Evolutionary conservation across 257 asterid species (phyloP).

Genomic region (Capsicum chinense): DNA sequence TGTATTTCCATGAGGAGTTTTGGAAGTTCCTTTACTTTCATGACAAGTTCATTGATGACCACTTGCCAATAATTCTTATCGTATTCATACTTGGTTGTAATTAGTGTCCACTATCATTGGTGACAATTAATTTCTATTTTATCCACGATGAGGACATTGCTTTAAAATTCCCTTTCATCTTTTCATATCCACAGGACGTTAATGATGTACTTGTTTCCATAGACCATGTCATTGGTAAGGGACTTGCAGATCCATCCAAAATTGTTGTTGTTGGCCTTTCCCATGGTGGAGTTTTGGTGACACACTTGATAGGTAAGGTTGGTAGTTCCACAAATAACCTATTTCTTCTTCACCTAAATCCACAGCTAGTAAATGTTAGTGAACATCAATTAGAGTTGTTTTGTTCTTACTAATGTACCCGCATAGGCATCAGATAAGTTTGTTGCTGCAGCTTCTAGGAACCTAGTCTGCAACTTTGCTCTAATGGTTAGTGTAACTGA

Average conservation of each 20-base stretch:
- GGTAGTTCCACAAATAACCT: neutral
- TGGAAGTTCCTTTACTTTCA: conserved; percentile 68
- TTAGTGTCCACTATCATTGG: too few species aligned
- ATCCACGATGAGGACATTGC: neutral
- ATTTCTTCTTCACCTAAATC: neutral
- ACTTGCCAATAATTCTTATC: conserved; percentile 65
- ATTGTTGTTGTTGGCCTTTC: conserved; percentile 87
- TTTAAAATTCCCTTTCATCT: neutral
- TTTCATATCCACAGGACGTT: conserved; percentile 64
- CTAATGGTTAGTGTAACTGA: conserved; percentile 91
- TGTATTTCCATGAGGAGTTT: conserved; percentile 17
- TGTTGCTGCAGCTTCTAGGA: conserved; percentile 88
- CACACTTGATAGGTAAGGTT: conserved; percentile 97
- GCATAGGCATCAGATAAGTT: conserved; percentile 83
- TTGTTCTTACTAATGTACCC: neutral
- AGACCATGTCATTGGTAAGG: conserved; percentile 60
- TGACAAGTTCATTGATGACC: conserved; percentile 60
- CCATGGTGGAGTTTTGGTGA: conserved; percentile 94
- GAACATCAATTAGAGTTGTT: neutral
- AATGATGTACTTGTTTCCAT: conserved; percentile 77
- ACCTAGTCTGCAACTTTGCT: conserved; percentile 87
- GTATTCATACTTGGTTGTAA: conserved; percentile 62
- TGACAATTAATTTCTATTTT: neutral
- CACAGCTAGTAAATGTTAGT: neutral
- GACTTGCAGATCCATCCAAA: conserved; percentile 83